Base-by-base conservation (phyloP, 768 basidiomycete genomes). In the Tylopilus intermedius region DNA sequence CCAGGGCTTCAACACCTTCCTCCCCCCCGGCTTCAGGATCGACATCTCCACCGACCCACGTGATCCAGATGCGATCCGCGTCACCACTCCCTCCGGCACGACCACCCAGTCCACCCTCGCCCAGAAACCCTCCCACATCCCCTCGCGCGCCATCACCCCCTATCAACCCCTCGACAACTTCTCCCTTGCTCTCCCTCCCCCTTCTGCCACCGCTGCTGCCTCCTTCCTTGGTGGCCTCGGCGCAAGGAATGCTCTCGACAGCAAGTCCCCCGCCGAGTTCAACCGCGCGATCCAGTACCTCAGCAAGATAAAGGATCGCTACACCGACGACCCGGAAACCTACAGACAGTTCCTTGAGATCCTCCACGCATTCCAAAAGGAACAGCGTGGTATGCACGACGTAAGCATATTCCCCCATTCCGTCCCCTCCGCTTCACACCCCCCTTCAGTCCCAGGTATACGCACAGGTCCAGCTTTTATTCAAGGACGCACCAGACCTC, bases 221-320 rank as follows among this genome's bases (percentile, higher is more conserved):
- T 79, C 84, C 15, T 77, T 87, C 53, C 76, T 89, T 21, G 81
- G 83, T 27, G 80, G 79, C 45, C 73, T 86, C 57, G 79, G 68
- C 53, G 73, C 74, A 56, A 76, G 74, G 59, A 74, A 76, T 39
- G 67, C 74, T 14, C 71, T 75, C 37, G 81, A 82, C 58, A 72
- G 74, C 56, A 80, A 79, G 49, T 75, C 79, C 11, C 67, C 77
- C 10, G 80, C 76, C 54, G 86, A 97, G 64, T 96, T 93, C 74
- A 86, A 88, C 68, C 87, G 95, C 62, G 96, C 96, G 13, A 98
- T 98, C 57, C 84, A 92, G 62, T 99, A 94, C 68, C 84, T 99
- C 62, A 97, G 96, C 80, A 95, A 94, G 76, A 98, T 99, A 76
- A 98, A 98, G 73, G 84, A 84, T 15, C 84, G 94, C 21, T 98